Base-by-base conservation (phyloP, 2,329 filamentous ascomycete species). In the Colletotrichum spinosum region DNA sequence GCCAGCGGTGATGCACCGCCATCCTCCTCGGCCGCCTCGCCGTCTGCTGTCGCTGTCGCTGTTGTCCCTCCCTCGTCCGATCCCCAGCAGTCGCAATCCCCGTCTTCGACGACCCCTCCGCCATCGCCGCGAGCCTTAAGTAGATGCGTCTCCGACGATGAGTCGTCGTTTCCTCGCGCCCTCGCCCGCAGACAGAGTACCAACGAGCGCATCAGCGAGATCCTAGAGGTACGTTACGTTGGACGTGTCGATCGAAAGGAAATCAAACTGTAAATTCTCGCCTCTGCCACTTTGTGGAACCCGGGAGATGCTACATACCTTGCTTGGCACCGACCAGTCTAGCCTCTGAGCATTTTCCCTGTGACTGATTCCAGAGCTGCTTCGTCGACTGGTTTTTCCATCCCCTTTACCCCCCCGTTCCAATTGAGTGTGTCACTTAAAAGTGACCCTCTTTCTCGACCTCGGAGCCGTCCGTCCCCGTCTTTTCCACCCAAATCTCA, bases 201-300 rank as follows among this genome's bases (percentile, higher is more conserved):
- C 8, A 77, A 74, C 65, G 79, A 79, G 60, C 80, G 81, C 56
- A 76, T 84, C 68, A 76, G 78, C 66, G 78, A 78, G 63, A 83
- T 84, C 59, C 76, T 84, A 61, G 78, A 84, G 78, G 82, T 84
- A 72, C 71, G 79, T 72, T 84, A 72, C 71, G 79, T 72, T 37
- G 37, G 25, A 39, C 13, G 15, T 48, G 6, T 33, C 25, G 25
- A 25, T 25, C 25, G 25, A 25, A 25, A 1, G 25, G 25, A 25
- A 25, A 25, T 25, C 4, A 25, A 25, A 25, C 38, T 49, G 34
- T 56, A 25, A 13, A 25, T 25, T 57, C 25, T 49, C 55, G 57
- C 62, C 45, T 51, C 25, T 39, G 58, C 45, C 49, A 63, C 50
- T 45, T 42, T 44, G 48, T 60, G 54, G 34, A 35, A 46, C 60